These are phyloP conservation scores for Pilaira anomala DNA, from an alignment of 192 early-diverging fungal genomes.

Conservation along the genomic window DNA sequence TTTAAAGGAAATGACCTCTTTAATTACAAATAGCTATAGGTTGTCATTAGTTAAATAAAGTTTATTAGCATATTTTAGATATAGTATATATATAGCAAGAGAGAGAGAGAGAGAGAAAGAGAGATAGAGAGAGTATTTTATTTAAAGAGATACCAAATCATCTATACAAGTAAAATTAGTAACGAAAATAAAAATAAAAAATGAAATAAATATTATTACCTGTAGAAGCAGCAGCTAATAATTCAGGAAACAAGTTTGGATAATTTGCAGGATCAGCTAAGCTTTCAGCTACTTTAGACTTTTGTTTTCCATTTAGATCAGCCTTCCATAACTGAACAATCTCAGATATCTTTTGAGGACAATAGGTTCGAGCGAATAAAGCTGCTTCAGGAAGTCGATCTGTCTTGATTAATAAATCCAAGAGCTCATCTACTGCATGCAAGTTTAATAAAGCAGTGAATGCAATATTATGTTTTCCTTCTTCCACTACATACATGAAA, in stretches of 20 bases:
- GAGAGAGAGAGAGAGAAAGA: no score
- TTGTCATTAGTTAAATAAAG: no score
- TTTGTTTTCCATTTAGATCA: constrained; percentile 49
- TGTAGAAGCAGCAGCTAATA: constrained; percentile 6
- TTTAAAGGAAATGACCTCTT: no score
- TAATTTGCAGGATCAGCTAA: constrained; percentile 85
- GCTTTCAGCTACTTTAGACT: constrained; percentile 83
- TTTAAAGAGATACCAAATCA: no score
- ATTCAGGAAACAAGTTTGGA: constrained; percentile 84
- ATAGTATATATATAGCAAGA: no score
- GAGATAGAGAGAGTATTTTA: no score
- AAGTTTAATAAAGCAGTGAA: constrained; percentile 79
- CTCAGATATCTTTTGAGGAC: constrained; percentile 69
- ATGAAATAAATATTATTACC: no score
- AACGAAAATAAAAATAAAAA: no score
- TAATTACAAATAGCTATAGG: no score
- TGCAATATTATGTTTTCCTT: constrained; percentile 89
- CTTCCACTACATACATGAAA: constrained; percentile 37
- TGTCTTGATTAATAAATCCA: constrained; percentile 81
- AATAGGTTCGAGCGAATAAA: constrained; percentile 84
- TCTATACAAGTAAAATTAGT: no score
- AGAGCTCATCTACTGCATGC: constrained; percentile 72
- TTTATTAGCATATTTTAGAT: no score
- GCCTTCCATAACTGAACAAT: constrained; percentile 79
- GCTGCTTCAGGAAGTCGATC: constrained; percentile 94